Percentiles rank a stretch among this genome's conserved stretches.
These are phyloP conservation scores for Casuarina cunninghamiana DNA, from an alignment of 306 rosid species.

Conservation along the genomic window DNA sequence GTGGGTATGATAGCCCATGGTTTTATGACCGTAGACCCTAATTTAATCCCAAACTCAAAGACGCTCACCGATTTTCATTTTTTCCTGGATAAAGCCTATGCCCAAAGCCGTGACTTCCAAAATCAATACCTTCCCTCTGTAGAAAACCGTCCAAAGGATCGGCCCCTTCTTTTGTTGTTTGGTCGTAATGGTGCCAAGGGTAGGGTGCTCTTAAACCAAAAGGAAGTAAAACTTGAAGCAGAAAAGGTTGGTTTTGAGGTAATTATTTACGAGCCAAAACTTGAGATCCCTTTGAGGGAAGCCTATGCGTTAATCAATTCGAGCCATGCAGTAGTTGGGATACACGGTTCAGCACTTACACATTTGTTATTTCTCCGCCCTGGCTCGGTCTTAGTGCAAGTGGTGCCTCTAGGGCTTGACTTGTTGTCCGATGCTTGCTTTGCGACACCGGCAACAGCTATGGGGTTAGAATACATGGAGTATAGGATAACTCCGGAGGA, in stretches of 20 bases:
- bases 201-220: conserved; percentile 27
- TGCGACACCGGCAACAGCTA: conserved; percentile 24
- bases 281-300: conserved; percentile 6
- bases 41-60: conserved; percentile 11
- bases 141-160: neutral
- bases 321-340: conserved; percentile 45
- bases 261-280: conserved; percentile 28
- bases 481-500: conserved; percentile 41
- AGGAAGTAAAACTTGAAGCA: conserved; percentile 16
- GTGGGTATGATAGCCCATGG: conserved; percentile 52
- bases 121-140: neutral
- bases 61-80: conserved; percentile 28
- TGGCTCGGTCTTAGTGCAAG: conserved; percentile 36
- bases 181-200: conserved; percentile 2
- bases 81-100: conserved; percentile 34
- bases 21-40: conserved; percentile 31
- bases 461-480: conserved; percentile 37
- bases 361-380: conserved; percentile 41
- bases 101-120: neutral
- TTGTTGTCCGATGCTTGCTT: conserved; percentile 31
- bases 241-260: conserved; percentile 39
- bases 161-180: conserved; percentile 19
- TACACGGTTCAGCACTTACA: conserved; percentile 48
- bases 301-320: conserved; percentile 35
- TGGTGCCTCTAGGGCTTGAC: conserved; percentile 42